Conservation (phyloP, 164 flowering plant species). For the Hamamelis virginiana region DNA sequence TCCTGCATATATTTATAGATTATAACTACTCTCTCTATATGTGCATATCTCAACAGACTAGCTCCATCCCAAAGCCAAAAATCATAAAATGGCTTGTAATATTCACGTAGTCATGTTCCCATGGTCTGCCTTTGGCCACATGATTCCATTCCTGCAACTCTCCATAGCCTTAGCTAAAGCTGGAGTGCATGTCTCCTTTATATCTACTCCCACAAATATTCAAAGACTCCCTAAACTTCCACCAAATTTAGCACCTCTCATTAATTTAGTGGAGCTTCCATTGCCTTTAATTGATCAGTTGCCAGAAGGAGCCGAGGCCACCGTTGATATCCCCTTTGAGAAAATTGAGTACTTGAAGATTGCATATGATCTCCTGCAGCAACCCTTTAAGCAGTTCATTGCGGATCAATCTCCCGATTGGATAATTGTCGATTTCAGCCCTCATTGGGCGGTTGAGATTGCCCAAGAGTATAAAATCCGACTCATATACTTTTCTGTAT, state of each 20-base stretch:
- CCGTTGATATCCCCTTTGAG: constrained; percentile 19
- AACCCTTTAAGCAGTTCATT: neutral
- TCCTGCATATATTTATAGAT: too few relatives aligned
- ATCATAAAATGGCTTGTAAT: too few relatives aligned
- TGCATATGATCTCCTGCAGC: constrained; percentile 6
- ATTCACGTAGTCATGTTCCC: constrained; percentile 30
- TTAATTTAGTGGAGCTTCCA: constrained; percentile 7
- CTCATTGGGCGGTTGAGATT: too few relatives aligned
- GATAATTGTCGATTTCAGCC: neutral
- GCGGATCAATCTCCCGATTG: neutral
- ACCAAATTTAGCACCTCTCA: neutral
- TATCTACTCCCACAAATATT: too few relatives aligned
- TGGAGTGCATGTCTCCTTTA: too few relatives aligned
- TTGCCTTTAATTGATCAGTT: constrained; percentile 13
- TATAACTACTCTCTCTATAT: too few relatives aligned
- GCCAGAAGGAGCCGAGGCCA: too few relatives aligned
- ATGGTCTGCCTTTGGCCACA: constrained; percentile 49
- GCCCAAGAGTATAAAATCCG: neutral
- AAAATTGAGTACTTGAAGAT: constrained; percentile 6
- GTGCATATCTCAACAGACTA: too few relatives aligned
- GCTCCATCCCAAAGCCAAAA: too few relatives aligned
- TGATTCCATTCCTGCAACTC: constrained; percentile 27
- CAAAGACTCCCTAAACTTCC: constrained; percentile 28
- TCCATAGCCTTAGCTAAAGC: constrained; percentile 31
- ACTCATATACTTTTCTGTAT: neutral